Evolutionary conservation across 2,329 filamentous ascomycete species (phyloP), one percentile per base, ranked within the genome.

Genomic region (Penicillium sp.): DNA sequence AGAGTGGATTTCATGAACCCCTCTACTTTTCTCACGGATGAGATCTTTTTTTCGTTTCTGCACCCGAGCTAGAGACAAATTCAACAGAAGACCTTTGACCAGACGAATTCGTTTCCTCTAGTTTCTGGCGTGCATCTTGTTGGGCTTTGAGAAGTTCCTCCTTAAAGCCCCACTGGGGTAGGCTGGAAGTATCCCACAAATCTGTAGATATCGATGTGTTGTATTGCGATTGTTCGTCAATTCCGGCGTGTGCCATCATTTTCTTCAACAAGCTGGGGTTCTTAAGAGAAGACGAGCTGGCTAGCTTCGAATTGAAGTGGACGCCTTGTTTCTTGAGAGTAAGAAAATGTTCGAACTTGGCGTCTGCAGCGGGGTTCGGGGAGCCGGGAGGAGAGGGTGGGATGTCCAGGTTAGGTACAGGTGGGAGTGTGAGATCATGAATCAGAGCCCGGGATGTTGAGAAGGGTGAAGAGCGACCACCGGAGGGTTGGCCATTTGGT

Each of bases 251-350:
- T 6, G 77, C 72, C 77, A 84, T 80, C 66, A 87, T 68, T 55
- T 81, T 84, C 12, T 71, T 71, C 44, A 84, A 68, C 43, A 86
- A 71, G 49, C 77, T 80, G 7, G 84, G 84, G 61, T 87, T 86
- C 36, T 79, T 80, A 23, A 87, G 72, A 1, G 82, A 81, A 2
- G 80, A 75, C 3, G 83, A 84, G 30, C 70, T 73, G 46, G 81
- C 78, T 12, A 87, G 69, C 47, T 84, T 82, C 57, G 82, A 75
- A 58, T 87, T 86, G 72, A 87, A 87, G 66, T 87, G 84, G 18
- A 83, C 72, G 2, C 81, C 82, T 64, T 84, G 80, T 60, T 80
- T 80, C 66, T 87, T 87, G 29, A 87, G 70, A 18, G 80, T 76
- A 3, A 87, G 75, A 54, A 87, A 87, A 57, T 81, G 80, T 41